Evolutionary conservation across 2,329 filamentous ascomycete species (phyloP).

Genomic region (Claviceps digitariae): DNA sequence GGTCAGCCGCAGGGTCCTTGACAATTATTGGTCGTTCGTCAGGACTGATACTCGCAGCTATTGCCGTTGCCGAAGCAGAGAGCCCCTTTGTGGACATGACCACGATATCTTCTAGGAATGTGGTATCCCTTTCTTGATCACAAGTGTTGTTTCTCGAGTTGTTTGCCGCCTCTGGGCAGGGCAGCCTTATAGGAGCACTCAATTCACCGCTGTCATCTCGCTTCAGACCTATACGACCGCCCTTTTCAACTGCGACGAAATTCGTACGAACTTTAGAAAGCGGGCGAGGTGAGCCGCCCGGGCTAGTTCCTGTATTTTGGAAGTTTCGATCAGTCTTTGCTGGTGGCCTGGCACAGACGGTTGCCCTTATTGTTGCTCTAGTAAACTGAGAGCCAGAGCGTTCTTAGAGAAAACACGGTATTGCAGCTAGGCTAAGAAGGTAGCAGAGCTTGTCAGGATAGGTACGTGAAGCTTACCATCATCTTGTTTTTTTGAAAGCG

Average conservation of each 20-base stretch:
- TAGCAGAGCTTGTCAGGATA: background rate
- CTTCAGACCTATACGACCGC: constrained; percentile 41
- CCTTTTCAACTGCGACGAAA: constrained; percentile 61
- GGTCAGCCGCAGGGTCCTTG: background rate
- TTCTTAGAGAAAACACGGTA: too few relatives aligned
- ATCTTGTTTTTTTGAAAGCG: constrained; percentile 14
- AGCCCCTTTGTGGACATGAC: constrained; percentile 1
- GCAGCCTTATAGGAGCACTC: constrained; percentile 22
- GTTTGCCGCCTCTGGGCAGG: constrained; percentile 22
- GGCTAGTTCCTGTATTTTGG: constrained; percentile 17
- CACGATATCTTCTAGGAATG: constrained; percentile 13
- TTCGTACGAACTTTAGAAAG: constrained; percentile 63
- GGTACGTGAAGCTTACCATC: constrained; percentile 10
- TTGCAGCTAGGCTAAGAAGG: background rate
- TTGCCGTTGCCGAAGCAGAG: background rate
- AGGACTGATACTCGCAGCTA: background rate
- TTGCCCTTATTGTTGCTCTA: background rate
- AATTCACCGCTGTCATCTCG: constrained; percentile 25
- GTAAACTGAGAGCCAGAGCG: background rate
- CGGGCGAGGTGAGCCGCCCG: constrained; percentile 43
- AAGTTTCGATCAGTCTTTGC: constrained; percentile 11
- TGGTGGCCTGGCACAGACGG: background rate
- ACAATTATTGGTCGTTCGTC: background rate
- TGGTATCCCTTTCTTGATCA: constrained; percentile 23
- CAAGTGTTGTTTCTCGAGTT: constrained; percentile 19